Evolutionary conservation across 371 early-diverging fungal genomes (phyloP).

Genomic region (Sporodiniella umbellata): DNA sequence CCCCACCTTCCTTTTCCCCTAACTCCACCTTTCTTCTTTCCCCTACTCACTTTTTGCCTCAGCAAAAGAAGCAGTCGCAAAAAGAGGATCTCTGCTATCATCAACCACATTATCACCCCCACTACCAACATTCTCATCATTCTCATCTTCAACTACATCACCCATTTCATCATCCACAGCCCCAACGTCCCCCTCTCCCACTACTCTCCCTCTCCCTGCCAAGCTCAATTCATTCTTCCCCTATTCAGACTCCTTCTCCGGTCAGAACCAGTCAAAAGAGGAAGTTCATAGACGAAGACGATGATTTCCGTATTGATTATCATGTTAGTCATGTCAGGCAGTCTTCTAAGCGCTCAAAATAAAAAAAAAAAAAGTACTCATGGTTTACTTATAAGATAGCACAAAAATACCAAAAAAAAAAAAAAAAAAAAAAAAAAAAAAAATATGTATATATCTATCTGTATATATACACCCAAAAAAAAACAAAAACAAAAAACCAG

Average conservation of each 20-base stretch:
- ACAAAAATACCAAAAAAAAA: too few relatives aligned
- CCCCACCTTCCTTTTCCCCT: constrained; percentile 4
- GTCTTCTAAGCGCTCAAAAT: constrained; percentile 4
- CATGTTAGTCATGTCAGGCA: constrained; percentile 23
- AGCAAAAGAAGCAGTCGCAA: constrained; percentile 6
- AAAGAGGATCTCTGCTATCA: not conserved
- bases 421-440: too few relatives aligned
- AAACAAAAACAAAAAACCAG: too few relatives aligned
- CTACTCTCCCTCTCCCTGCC: constrained; percentile 35
- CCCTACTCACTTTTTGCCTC: constrained; percentile 18
- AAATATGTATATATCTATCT: too few relatives aligned
- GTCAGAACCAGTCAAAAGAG: constrained; percentile 24
- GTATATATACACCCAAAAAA: too few relatives aligned
- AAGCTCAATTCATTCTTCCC: constrained; percentile 41
- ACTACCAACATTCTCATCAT: too few relatives aligned
- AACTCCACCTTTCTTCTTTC: constrained; percentile 9
- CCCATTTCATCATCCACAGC: too few relatives aligned
- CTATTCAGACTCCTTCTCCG: constrained; percentile 47
- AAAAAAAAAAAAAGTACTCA: too few relatives aligned
- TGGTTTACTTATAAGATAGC: too few relatives aligned
- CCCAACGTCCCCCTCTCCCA: constrained; percentile 11
- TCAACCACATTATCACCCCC: too few relatives aligned
- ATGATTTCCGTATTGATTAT: constrained; percentile 1
- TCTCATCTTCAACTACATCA: too few relatives aligned
- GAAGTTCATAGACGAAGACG: not conserved